Evolutionary conservation across 1,284 basidiomycete genomes (phyloP), one percentile per base, ranked within the genome.

Genomic region (Leccinum ponderosum): DNA sequence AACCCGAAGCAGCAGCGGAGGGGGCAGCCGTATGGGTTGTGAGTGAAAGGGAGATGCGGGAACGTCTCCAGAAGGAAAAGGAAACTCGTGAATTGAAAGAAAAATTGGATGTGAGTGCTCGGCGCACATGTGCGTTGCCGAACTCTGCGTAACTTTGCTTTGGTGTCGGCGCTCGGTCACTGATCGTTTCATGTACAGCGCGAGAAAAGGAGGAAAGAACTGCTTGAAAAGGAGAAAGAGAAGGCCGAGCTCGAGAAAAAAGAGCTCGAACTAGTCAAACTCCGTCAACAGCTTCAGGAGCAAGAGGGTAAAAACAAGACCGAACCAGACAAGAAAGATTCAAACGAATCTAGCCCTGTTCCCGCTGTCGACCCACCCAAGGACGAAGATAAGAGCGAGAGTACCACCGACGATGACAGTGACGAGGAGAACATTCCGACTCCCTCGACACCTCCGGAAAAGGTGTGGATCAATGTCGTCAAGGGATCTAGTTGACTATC

Each of bases 1-100:
- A 87, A 56, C 91, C 92, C 2, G 87, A 90, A 68, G 77, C 80
- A 4, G 90, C 91, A 33, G 87, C 90, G 5, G 75, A 79, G 42
- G 85, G 82, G 17, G 87, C 86, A 20, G 78, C 78, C 1, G 81
- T 76, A 33, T 94, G 92, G 91, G 89, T 93, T 27, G 73, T 81
- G 52, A 80, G 80, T 59, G 91, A 93, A 77, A 81, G 89, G 63
- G 84, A 86, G 74, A 83, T 91, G 80, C 80, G 81, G 65, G 89
- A 89, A 75, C 81, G 87, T 65, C 75, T 91, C 63, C 80, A 82
- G 77, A 81, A 82, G 68, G 89, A 91, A 77, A 86, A 85, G 68
- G 87, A 89, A 70, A 86, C 82, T 53, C 79, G 83, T 44, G 89
- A 90, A 70, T 68, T 82, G 60, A 82, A 83, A 75, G 81, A 83